Base-by-base conservation (phyloP, 306 rosid genomes). In the Sophora flavescens region DNA sequence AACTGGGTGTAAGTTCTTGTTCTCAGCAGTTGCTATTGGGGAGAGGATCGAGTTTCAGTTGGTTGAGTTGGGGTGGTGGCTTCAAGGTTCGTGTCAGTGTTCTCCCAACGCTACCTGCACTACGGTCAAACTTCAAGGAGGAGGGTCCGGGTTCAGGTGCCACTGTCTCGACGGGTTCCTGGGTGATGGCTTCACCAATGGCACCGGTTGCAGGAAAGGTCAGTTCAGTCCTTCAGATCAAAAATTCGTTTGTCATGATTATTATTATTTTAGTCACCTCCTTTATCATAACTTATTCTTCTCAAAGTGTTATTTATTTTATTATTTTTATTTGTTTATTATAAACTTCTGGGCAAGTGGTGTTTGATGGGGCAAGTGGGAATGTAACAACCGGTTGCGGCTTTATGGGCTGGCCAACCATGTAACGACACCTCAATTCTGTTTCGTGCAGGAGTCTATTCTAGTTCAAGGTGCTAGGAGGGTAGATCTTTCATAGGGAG, bases 21-120 rank as follows among this genome's bases (percentile, higher is more conserved):
- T 84, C 82, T 83, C 90, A 0, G 84, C 97, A 6, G 33, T 89
- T 50, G 70, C 85, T 41, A 33, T 86, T 82, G 73, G 72, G 8
- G 81, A 77, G 10, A 75, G 42, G n/a, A 15, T 74, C 78, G 59
- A 85, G 83, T 74, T 90, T 56, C 85, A 85, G 83, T 81, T 52
- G 68, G 38, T 95, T 17, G 91, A 95, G 68, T 79, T 95, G 75
- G 88, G 63, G 5, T 95, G 98, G 98, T 95, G 98, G 98, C 72
- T 92, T 73, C 8, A 8, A 3, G 88, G 90, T 1, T 0, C 2
- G 6, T 70, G 70, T 26, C 0, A 0, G 0, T 95, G 99, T 65
- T 48, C 82, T 48, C 0, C 0, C 0, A 69, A 80, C 68, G 91
- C 97, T 36, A 17, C 36, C 1, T 63, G 78, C n/a, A 12, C 26